Base-by-base conservation (phyloP, 257 asterid species). In the Plectranthus barbatus region DNA sequence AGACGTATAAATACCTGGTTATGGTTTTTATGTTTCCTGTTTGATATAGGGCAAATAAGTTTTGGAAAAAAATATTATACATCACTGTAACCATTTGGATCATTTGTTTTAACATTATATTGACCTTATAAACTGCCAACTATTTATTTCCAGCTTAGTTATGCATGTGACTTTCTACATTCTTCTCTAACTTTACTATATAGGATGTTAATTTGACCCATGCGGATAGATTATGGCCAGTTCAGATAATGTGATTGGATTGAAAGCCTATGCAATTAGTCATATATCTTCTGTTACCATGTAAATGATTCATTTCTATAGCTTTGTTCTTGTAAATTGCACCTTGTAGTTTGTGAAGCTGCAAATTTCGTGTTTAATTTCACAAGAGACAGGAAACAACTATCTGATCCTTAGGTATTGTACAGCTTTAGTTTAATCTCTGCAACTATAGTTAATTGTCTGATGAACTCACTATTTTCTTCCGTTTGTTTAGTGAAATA, bases 401-500 rank as follows among this genome's bases (percentile, higher is more conserved):
- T 29, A 64, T 56, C 8, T 56, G 44, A 37, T 47, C 34, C 14
- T 37, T 26, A 15, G 36, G n/a, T 62, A 45, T 29, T 47, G 15
- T 31, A 44, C 19, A 47, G 44, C 19, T 7, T 24, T 13, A 7
- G 17, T 47, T 56, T 26, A 24, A 29, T 59, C 39, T 49, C 37
- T 15, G 4, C 50, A 31, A 15, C 62, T 52, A 29, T 55, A 47
- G 17, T 14, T 19, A 19, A 46, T 52, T 20, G 29, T 51, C 21
- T 60, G 19, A 36, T 34, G 60, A 60, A 60, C 62, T 60, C 52
- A 20, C 18, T 26, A 40, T 11, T 33, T 50, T 40, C 56, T 69
- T 56, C n/a, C 23, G 18, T 60, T 48, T 12, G 72, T 10, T 21
- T 8, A 40, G 24, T 44, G 67, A 48, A 24, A 19, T 49, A 23